Conservation (phyloP, 2,329 filamentous ascomycete species). For the Apiospora kogelbergensis region DNA sequence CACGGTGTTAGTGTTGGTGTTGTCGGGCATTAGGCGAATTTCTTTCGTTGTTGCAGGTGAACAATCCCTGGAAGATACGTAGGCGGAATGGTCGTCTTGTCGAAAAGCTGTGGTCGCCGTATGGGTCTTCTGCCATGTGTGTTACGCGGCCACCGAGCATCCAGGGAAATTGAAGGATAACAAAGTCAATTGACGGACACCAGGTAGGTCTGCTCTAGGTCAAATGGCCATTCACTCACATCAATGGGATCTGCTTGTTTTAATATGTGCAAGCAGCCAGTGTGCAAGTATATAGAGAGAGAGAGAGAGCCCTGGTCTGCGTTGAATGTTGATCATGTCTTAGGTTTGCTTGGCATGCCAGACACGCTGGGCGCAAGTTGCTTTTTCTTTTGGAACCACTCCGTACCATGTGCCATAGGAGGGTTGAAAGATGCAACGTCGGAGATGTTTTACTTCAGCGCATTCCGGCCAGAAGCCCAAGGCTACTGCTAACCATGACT, state of each 20-base stretch:
- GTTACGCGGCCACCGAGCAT: conserved; percentile 2
- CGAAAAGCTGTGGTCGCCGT: background rate
- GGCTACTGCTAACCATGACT: background rate
- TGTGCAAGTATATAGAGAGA: no score
- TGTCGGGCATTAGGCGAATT: background rate
- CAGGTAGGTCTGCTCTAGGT: background rate
- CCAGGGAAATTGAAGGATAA: background rate
- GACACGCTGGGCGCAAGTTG: background rate
- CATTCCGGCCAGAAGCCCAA: background rate
- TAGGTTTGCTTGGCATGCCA: conserved; percentile 5
- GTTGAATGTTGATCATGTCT: conserved; percentile 8
- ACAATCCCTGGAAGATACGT: background rate
- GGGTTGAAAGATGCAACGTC: background rate
- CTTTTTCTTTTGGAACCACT: background rate
- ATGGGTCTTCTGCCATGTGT: conserved; percentile 2
- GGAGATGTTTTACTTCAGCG: conserved; percentile 2
- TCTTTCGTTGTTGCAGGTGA: background rate
- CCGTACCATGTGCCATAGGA: no score
- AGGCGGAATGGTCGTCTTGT: background rate
- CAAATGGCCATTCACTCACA: background rate
- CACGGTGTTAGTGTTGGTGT: background rate
- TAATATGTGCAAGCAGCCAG: background rate
- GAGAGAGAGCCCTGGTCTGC: background rate
- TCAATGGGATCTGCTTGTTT: background rate
- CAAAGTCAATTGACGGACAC: background rate